A percentile compares a stretch with the other conserved stretches of the same genome.
These are phyloP conservation scores for Coffea eugenioides DNA, from an alignment of 257 asterid genomes.

Conservation along the genomic window DNA sequence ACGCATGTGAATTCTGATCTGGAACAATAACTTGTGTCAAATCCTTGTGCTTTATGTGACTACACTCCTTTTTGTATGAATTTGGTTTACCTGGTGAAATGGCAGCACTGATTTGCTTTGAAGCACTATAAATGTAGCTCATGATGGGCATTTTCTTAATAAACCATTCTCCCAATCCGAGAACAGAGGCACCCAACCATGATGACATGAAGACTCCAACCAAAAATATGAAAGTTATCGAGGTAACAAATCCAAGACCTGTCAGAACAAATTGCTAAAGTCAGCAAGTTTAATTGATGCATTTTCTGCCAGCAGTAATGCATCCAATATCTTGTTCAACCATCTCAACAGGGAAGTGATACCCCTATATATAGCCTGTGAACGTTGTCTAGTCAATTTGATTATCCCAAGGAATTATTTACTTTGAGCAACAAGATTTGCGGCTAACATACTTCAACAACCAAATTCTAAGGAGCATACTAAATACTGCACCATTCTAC, in stretches of 20 bases:
- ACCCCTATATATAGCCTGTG: background rate
- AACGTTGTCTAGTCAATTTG: background rate
- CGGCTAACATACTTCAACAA: background rate
- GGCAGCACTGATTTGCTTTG: constrained; percentile 79
- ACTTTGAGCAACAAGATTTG: background rate
- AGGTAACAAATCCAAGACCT: constrained; percentile 80
- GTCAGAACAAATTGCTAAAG: background rate
- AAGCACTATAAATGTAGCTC: constrained; percentile 73
- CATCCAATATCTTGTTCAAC: background rate
- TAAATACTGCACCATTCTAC: background rate
- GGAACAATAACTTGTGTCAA: constrained; percentile 16
- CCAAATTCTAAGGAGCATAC: background rate
- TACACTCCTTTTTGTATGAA: background rate
- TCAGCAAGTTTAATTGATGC: background rate
- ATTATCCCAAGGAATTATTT: background rate
- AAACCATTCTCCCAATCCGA: constrained; percentile 74
- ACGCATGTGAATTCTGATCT: constrained; percentile 75
- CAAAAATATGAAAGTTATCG: constrained; percentile 69
- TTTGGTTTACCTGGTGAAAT: constrained; percentile 68
- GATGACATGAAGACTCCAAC: constrained; percentile 86
- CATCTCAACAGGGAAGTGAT: constrained; percentile 3
- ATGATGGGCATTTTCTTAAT: constrained; percentile 77
- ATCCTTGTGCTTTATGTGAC: background rate
- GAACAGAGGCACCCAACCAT: constrained; percentile 80
- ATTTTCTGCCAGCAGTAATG: background rate